Conservation (phyloP, 139 green algal genomes). For the Coccomyxa sp. region DNA sequence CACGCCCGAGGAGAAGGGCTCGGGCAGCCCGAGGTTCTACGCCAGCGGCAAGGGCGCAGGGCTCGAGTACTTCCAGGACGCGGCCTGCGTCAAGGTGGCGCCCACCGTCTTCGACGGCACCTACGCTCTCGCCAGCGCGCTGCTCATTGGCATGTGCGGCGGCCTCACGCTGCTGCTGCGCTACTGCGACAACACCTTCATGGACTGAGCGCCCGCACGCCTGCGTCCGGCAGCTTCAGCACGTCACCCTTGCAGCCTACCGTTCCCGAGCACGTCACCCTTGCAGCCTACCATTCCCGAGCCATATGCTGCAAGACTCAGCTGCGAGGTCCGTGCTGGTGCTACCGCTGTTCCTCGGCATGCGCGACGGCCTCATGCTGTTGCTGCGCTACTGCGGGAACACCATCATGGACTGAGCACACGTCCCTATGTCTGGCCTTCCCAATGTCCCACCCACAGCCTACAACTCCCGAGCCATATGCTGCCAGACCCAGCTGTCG, state of each 20-base stretch:
- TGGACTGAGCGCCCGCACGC: conserved; percentile 9
- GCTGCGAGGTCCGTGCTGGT: too few species aligned
- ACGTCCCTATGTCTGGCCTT: too few species aligned
- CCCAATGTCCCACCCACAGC: too few species aligned
- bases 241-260: too few species aligned
- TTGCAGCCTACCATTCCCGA: too few species aligned
- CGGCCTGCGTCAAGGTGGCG: conserved; percentile 4
- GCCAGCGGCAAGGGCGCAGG: not conserved
- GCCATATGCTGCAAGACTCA: too few species aligned
- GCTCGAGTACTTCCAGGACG: conserved; percentile 4
- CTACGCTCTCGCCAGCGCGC: not conserved
- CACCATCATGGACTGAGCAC: not conserved
- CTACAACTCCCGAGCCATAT: too few species aligned
- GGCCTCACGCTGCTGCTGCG: conserved; percentile 11
- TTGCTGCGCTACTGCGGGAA: conserved; percentile 11
- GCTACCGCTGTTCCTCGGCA: not conserved
- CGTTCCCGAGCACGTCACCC: too few species aligned
- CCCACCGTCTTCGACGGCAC: conserved; percentile 14
- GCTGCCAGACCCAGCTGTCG: too few species aligned
- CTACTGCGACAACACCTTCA: conserved; percentile 1
- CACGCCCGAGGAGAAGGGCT: not conserved
- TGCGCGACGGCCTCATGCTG: not conserved
- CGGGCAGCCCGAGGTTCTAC: too few species aligned
- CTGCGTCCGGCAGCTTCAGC: too few species aligned
- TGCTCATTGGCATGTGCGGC: not conserved